These are phyloP conservation scores for Phoenix roebelenii DNA, from an alignment of 176 grass and related monocot species.

Conservation along the genomic window DNA sequence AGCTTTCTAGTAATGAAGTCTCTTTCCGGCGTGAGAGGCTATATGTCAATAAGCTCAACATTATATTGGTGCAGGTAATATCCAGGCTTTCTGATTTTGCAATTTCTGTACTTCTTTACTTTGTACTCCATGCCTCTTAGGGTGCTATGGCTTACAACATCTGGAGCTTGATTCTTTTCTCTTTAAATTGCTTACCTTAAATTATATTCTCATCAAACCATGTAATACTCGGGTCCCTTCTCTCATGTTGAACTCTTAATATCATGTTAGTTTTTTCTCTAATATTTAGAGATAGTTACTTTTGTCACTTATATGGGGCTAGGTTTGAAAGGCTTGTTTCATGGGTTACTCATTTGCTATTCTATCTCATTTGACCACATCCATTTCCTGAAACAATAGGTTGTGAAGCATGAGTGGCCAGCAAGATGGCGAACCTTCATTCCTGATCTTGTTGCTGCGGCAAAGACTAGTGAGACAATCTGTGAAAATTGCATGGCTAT, in stretches of 20 bases:
- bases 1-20: slow-evolving; percentile 87
- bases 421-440: slow-evolving; percentile 85
- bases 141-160: no score
- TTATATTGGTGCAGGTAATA: slow-evolving; percentile 93
- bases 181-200: no score
- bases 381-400: slow-evolving; percentile 37
- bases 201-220: no score
- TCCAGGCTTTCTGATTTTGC: not conserved
- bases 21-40: slow-evolving; percentile 92
- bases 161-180: no score
- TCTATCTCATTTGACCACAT: not conserved
- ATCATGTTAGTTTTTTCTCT: no score
- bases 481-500: slow-evolving; percentile 99
- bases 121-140: not conserved
- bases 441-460: slow-evolving; percentile 94
- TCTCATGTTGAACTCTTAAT: no score
- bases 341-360: not conserved
- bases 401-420: slow-evolving; percentile 98
- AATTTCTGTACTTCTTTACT: not conserved
- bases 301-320: not conserved
- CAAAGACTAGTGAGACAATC: slow-evolving; percentile 94
- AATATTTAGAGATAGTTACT: no score
- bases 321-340: not conserved
- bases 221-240: no score
- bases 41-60: slow-evolving; percentile 97